Conservation (phyloP, 2,329 filamentous ascomycete genomes). For the Colletotrichum sp. region DNA sequence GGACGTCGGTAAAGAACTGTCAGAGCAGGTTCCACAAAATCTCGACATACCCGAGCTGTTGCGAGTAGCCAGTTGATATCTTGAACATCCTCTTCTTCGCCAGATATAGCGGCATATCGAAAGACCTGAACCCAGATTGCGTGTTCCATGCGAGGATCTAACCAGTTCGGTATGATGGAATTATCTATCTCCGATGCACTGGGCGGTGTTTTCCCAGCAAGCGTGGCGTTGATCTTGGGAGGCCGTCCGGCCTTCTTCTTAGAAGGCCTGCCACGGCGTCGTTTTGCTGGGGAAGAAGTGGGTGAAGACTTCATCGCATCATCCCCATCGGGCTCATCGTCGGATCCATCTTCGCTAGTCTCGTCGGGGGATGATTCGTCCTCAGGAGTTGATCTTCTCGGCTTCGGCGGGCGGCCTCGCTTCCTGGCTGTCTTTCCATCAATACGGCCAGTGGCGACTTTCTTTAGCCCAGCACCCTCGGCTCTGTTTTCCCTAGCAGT, state of each 20-base stretch:
- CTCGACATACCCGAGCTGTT: slow-evolving; percentile 65
- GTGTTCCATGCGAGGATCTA: slow-evolving; percentile 63
- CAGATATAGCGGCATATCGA: slow-evolving; percentile 61
- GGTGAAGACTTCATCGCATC: not conserved
- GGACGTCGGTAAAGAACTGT: slow-evolving; percentile 75
- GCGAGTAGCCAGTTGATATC: slow-evolving; percentile 68
- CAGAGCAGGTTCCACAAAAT: slow-evolving; percentile 75
- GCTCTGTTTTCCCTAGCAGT: not conserved
- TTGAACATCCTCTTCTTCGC: slow-evolving; percentile 28
- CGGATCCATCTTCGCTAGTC: not conserved
- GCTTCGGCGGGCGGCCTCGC: not conserved
- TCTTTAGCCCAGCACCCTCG: not conserved
- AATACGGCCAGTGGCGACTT: not conserved
- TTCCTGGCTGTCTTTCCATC: not conserved
- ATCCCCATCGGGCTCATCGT: not conserved
- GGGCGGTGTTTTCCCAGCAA: not conserved
- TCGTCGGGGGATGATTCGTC: not conserved
- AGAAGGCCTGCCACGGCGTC: not conserved
- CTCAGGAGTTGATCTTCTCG: not conserved
- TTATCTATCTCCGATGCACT: not conserved
- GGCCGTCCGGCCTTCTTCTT: not conserved
- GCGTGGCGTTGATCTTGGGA: not conserved
- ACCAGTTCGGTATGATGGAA: slow-evolving; percentile 58
- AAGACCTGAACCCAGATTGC: slow-evolving; percentile 75
- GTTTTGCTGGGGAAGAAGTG: not conserved